These are phyloP conservation scores for Mercurialis annua DNA, from an alignment of 345 rosid species.

Conservation along the genomic window DNA sequence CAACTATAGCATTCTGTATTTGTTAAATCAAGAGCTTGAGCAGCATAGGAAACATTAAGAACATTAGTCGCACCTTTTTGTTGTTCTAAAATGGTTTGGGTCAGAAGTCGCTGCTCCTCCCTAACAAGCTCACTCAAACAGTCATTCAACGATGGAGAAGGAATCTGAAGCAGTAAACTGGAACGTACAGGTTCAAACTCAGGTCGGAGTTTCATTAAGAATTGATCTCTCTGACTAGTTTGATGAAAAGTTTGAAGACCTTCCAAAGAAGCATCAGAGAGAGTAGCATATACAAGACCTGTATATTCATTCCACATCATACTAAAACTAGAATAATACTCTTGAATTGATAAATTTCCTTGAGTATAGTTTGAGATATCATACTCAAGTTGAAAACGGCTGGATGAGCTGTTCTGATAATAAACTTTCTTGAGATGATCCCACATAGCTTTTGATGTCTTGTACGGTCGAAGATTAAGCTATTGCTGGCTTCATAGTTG, in stretches of 20 bases:
- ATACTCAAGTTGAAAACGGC: too few species aligned
- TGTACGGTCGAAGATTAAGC: slow-evolving; percentile 4
- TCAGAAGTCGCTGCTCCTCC: neutral
- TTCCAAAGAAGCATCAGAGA: neutral
- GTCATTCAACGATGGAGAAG: neutral
- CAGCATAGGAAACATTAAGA: neutral
- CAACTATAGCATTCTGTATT: neutral
- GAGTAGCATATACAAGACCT: neutral
- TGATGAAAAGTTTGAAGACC: neutral
- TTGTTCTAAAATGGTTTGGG: neutral
- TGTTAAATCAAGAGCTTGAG: neutral
- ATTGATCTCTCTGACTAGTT: neutral
- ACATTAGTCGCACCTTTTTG: neutral
- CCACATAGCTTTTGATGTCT: neutral
- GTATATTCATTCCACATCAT: neutral
- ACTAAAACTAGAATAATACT: slow-evolving; percentile 7
- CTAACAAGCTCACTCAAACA: neutral
- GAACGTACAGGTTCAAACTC: neutral
- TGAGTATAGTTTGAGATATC: neutral
- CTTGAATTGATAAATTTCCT: neutral
- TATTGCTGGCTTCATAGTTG: too few species aligned
- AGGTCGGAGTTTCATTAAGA: neutral
- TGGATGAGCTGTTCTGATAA: too few species aligned
- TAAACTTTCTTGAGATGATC: neutral
- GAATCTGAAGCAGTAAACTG: neutral